Evolutionary conservation across 352 stramenopile genomes (phyloP).

Genomic region (Phytophthora boehmeriae): DNA sequence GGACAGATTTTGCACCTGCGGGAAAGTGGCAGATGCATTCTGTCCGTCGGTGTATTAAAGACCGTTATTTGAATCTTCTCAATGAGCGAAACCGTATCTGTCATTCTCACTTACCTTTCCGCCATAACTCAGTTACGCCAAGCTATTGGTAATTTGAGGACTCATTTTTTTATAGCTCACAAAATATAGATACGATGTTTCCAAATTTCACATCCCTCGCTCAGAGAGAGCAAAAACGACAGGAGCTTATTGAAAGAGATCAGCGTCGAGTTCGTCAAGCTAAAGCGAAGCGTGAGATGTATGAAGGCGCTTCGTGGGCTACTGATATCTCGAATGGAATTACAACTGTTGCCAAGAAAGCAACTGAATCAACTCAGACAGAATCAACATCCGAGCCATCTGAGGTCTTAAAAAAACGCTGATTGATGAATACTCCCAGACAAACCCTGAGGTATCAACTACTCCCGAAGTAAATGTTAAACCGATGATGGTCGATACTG

Average conservation of each 20-base stretch:
- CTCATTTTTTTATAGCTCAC: constrained; percentile 1
- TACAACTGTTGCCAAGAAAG: background rate
- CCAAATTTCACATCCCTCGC: constrained; percentile 3
- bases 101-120: background rate
- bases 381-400: background rate
- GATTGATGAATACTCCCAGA: background rate
- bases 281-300: background rate
- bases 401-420: background rate
- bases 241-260: background rate
- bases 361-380: background rate
- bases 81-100: background rate
- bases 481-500: background rate
- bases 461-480: background rate
- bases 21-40: no score
- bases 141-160: constrained; percentile 2
- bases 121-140: background rate
- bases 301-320: background rate
- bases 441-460: constrained; percentile 4
- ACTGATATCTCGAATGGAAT: background rate
- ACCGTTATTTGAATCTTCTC: background rate
- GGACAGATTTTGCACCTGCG: no score
- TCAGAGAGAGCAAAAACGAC: background rate
- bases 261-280: background rate
- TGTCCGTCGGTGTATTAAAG: background rate
- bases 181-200: constrained; percentile 4